Conservation (phyloP, 768 basidiomycete genomes). For the Russula olivacea region DNA sequence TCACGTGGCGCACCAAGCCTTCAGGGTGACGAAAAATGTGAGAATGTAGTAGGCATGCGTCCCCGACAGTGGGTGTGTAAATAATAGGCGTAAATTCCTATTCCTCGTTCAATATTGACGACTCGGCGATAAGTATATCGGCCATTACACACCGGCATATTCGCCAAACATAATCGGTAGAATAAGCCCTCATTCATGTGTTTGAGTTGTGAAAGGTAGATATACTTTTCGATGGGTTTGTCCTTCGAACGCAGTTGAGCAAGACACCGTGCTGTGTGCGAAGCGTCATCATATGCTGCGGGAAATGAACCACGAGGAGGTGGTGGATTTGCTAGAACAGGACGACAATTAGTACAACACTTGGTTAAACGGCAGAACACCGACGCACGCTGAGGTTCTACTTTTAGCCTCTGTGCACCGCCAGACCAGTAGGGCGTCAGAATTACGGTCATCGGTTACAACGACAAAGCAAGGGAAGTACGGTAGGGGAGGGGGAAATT, state of each 20-base stretch:
- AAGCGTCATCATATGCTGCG: slow-evolving; percentile 44
- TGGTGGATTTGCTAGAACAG: slow-evolving; percentile 12
- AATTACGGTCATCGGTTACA: slow-evolving; percentile 32
- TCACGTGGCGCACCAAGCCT: slow-evolving; percentile 45
- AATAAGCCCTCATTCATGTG: slow-evolving; percentile 67
- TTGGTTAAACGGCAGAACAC: neutral
- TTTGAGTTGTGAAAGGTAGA: slow-evolving; percentile 74
- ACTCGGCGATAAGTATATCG: neutral
- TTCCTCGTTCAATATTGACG: neutral
- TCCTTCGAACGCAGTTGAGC: slow-evolving; percentile 72
- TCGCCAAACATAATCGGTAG: slow-evolving; percentile 64
- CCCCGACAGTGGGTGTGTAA: slow-evolving; percentile 90
- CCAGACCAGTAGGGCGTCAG: slow-evolving; percentile 69
- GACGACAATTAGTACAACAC: neutral
- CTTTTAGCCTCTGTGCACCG: slow-evolving; percentile 64
- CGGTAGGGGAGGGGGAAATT: neutral
- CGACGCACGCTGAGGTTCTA: slow-evolving; percentile 49
- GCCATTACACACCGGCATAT: slow-evolving; percentile 52
- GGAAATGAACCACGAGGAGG: slow-evolving; percentile 58
- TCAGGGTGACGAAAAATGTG: slow-evolving; percentile 72
- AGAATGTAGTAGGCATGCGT: slow-evolving; percentile 81
- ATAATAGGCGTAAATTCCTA: slow-evolving; percentile 69
- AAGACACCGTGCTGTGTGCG: slow-evolving; percentile 56
- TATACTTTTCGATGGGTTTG: slow-evolving; percentile 75
- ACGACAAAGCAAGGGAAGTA: neutral